A percentile compares a stretch with the other conserved stretches of the same genome.
These are phyloP conservation scores for Phytopythium delawarense DNA, from an alignment of 352 stramenopile genomes.

Conservation along the genomic window DNA sequence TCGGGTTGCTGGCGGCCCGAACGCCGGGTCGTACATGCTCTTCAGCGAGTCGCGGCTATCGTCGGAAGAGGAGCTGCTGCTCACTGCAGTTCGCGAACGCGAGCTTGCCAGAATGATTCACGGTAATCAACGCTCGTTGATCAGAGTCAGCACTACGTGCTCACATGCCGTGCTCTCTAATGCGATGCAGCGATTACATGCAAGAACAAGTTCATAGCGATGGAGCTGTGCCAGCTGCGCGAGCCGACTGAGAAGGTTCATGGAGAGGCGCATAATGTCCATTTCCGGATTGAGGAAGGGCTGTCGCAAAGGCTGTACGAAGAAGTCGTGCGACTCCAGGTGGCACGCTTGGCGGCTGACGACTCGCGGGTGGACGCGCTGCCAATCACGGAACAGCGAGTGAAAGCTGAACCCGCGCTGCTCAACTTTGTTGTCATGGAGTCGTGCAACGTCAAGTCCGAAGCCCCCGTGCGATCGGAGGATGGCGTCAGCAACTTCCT, in stretches of 20 bases:
- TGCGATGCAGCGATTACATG: constrained; percentile 48
- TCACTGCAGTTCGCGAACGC: constrained; percentile 58
- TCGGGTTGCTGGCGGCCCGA: constrained; percentile 41
- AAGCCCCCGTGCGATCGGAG: constrained; percentile 32
- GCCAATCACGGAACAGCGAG: constrained; percentile 14
- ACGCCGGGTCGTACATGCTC: constrained; percentile 63
- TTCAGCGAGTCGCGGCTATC: constrained; percentile 68
- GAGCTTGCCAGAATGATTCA: constrained; percentile 61
- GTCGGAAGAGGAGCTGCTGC: constrained; percentile 63
- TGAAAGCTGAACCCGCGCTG: constrained; percentile 16
- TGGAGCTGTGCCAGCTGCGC: constrained; percentile 64
- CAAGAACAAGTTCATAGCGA: constrained; percentile 54
- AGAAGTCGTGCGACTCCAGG: constrained; percentile 18
- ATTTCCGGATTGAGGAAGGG: constrained; percentile 37
- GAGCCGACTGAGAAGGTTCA: constrained; percentile 37
- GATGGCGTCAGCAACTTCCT: constrained; percentile 61
- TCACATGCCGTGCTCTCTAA: neutral
- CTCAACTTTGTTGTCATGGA: constrained; percentile 53
- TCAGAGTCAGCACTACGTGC: neutral
- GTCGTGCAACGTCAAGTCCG: constrained; percentile 36
- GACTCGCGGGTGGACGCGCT: neutral
- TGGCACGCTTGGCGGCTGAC: neutral
- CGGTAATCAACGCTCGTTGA: constrained; percentile 16
- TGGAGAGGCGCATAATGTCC: constrained; percentile 33
- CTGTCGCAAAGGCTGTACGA: constrained; percentile 32